phyloP scores from a whole-genome alignment of 352 stramenopile genomes.

The Phytopythium ostracodes region DNA sequence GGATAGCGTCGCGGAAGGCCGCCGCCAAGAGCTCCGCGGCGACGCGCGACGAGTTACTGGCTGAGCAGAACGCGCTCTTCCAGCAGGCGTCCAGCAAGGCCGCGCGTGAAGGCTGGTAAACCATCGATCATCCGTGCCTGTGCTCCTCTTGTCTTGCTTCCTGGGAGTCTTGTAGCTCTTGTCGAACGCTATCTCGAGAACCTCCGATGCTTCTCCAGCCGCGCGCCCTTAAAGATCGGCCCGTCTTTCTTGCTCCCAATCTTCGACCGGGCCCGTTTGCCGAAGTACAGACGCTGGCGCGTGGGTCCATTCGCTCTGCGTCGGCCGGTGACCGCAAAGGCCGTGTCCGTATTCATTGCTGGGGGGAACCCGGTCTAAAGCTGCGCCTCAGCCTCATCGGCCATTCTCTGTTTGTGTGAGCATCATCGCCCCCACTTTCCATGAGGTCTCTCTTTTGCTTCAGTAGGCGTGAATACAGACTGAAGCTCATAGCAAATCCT shows the following conservation, averaged over 20 bases:
- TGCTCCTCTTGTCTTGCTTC: background rate
- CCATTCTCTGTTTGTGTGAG: too few species aligned
- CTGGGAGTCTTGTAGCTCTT: background rate
- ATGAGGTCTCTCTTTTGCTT: background rate
- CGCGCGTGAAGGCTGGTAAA: conserved; percentile 59
- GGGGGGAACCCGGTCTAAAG: background rate
- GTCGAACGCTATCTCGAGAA: conserved; percentile 49
- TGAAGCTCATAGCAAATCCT: background rate
- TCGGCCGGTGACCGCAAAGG: too few species aligned
- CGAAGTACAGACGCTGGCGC: too few species aligned
- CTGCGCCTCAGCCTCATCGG: background rate
- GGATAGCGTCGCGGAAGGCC: conserved; percentile 31
- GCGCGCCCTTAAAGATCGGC: too few species aligned
- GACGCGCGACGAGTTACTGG: conserved; percentile 55
- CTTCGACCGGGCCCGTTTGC: too few species aligned
- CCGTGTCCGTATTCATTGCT: too few species aligned
- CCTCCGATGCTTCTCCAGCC: background rate
- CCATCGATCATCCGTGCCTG: background rate
- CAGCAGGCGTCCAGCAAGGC: conserved; percentile 57
- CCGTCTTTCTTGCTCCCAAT: too few species aligned
- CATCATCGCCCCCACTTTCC: background rate
- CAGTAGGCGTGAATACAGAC: background rate
- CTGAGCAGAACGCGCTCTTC: conserved; percentile 74
- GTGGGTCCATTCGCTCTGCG: too few species aligned
- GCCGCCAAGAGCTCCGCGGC: conserved; percentile 13